Percentiles rank a stretch among this genome's conserved stretches.
Evolutionary conservation across 345 rosid genomes (phyloP).

Genomic region (Raphanus sativus): DNA sequence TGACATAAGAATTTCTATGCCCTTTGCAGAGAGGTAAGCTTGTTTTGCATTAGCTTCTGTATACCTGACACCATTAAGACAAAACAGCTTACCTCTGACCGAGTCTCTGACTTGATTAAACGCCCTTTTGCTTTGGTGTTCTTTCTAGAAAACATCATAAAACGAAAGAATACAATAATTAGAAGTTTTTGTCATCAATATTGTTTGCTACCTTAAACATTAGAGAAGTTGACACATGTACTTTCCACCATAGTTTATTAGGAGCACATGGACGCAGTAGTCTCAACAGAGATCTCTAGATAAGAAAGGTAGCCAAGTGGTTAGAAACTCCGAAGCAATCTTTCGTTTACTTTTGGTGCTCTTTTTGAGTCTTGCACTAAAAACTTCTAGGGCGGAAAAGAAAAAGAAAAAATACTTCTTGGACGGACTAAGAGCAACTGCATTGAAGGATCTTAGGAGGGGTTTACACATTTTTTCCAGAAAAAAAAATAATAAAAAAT

Average conservation of each 20-base stretch:
- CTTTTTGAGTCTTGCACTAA: too few species aligned
- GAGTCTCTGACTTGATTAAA: neutral
- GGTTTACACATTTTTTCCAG: too few species aligned
- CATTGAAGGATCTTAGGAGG: too few species aligned
- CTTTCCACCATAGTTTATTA: neutral
- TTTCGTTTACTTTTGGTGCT: too few species aligned
- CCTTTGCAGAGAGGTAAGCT: neutral
- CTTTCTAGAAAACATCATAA: neutral
- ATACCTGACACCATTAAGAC: neutral
- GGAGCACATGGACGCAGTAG: conserved; percentile 56
- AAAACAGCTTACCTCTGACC: neutral
- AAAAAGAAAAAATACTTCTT: too few species aligned
- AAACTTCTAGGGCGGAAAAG: too few species aligned
- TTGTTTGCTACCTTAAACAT: neutral
- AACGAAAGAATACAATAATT: neutral
- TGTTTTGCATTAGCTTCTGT: neutral
- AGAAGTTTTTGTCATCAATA: neutral
- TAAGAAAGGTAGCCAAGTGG: conserved; percentile 78
- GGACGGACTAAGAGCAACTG: too few species aligned
- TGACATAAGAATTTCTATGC: neutral
- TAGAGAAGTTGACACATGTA: neutral
- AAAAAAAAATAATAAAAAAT: too few species aligned
- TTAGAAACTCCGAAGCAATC: conserved; percentile 73
- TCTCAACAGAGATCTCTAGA: conserved; percentile 67
- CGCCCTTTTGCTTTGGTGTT: neutral